These are phyloP conservation scores for Massariosphaeria phaeospora DNA, from an alignment of 495 filamentous ascomycete genomes.

Conservation along the genomic window DNA sequence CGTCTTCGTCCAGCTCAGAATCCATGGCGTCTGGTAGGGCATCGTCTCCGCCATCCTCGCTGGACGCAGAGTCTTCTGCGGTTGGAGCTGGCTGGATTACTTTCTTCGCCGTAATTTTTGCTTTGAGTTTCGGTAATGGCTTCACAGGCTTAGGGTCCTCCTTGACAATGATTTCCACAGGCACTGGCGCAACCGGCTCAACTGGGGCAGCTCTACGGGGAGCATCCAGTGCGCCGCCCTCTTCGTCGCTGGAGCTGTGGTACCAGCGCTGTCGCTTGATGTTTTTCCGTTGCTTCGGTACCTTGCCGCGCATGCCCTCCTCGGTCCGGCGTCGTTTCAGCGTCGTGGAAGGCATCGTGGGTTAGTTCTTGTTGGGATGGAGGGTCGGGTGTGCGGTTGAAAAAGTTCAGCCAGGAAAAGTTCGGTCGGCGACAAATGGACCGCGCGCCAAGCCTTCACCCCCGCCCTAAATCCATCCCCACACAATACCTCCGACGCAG, in stretches of 20 bases:
- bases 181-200: constrained; percentile 56
- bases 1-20: constrained; percentile 36
- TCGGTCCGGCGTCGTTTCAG: constrained; percentile 35
- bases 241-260: constrained; percentile 65
- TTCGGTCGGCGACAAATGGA: constrained; percentile 4
- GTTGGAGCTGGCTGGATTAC: constrained; percentile 37
- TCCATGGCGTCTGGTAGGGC: too few relatives aligned
- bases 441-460: constrained; percentile 18
- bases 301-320: constrained; percentile 33
- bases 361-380: background rate
- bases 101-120: constrained; percentile 25
- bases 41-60: constrained; percentile 41
- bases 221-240: constrained; percentile 44
- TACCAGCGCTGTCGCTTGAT: constrained; percentile 66
- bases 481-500: background rate
- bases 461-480: constrained; percentile 9
- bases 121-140: constrained; percentile 31
- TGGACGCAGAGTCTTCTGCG: background rate
- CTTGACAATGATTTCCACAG: constrained; percentile 55
- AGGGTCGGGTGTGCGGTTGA: background rate
- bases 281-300: constrained; percentile 53
- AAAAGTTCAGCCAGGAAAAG: constrained; percentile 6
- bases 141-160: constrained; percentile 38
- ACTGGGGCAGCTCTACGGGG: background rate
- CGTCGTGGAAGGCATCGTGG: constrained; percentile 30